Evolutionary conservation across 441 rosid species (phyloP).

Genomic region (Codiaeum variegatum): DNA sequence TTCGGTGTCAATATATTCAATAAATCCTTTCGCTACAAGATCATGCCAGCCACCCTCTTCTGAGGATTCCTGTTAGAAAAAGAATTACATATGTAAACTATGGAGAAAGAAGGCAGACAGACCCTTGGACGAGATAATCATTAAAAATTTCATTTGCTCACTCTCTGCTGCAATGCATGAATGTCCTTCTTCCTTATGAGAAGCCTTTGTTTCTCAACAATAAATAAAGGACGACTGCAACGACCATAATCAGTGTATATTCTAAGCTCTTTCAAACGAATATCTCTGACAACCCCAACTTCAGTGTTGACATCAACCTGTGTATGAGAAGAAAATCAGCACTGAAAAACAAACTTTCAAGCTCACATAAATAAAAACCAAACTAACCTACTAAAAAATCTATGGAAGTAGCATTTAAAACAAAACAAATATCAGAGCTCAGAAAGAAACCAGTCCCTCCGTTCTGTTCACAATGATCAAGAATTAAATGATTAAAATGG

Average conservation of each 20-base stretch:
- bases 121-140: background rate
- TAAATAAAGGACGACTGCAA: slow-evolving; percentile 94
- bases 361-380: background rate
- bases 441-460: background rate
- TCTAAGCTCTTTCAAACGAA: slow-evolving; percentile 77
- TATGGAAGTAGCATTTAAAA: background rate
- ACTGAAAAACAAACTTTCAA: background rate
- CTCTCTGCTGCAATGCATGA: slow-evolving; percentile 82
- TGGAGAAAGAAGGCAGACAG: background rate
- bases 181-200: slow-evolving; percentile 87
- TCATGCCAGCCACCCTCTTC: slow-evolving; percentile 99
- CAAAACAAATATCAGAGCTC: background rate
- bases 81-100: slow-evolving; percentile 15
- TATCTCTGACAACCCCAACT: slow-evolving; percentile 96
- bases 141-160: slow-evolving; percentile 25
- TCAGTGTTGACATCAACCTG: slow-evolving; percentile 98
- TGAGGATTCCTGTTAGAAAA: slow-evolving; percentile 51
- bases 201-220: slow-evolving; percentile 91
- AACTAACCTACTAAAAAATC: background rate
- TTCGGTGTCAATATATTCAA: slow-evolving; percentile 94
- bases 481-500: background rate
- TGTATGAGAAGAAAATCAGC: slow-evolving; percentile 23
- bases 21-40: slow-evolving; percentile 76
- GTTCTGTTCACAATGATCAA: background rate
- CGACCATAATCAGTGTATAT: slow-evolving; percentile 98